Evolutionary conservation across 768 basidiomycete species (phyloP).

Genomic region (Russula griseocarnosa): DNA sequence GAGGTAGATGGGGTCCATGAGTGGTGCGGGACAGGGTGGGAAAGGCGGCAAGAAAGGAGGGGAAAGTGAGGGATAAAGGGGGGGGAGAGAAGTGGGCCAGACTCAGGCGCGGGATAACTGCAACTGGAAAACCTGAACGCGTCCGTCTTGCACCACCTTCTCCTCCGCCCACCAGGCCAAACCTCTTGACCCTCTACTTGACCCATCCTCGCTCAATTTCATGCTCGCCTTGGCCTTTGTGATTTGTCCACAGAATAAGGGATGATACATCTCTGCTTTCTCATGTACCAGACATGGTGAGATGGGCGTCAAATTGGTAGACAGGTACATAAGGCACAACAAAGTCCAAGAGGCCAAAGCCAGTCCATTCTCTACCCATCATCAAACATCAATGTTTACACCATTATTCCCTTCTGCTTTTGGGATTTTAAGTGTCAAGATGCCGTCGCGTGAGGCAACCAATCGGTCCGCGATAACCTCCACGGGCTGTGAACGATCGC

Average conservation of each 20-base stretch:
- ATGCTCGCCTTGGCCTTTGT: neutral
- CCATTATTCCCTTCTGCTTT: constrained; percentile 58
- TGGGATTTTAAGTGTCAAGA: constrained; percentile 58
- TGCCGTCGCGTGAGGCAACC: constrained; percentile 69
- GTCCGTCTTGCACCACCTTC: constrained; percentile 5
- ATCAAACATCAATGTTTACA: constrained; percentile 47
- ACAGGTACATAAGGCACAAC: constrained; percentile 14
- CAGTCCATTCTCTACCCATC: constrained; percentile 8
- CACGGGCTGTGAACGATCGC: constrained; percentile 54
- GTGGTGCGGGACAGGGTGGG: constrained; percentile 10
- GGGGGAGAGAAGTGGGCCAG: constrained; percentile 10
- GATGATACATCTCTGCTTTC: neutral
- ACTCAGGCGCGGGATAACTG: constrained; percentile 9
- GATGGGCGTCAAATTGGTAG: constrained; percentile 20
- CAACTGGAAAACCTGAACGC: constrained; percentile 10
- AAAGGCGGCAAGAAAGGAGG: constrained; percentile 11
- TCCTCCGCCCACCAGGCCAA: neutral
- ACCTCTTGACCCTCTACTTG: neutral
- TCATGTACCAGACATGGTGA: constrained; percentile 4
- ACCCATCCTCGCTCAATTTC: neutral
- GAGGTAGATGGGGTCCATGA: constrained; percentile 30
- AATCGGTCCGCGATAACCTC: constrained; percentile 64
- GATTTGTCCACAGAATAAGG: neutral
- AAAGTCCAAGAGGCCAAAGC: neutral
- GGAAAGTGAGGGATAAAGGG: constrained; percentile 14